Conservation (phyloP, 1,284 basidiomycete species). For the Rhodofomes roseus region DNA sequence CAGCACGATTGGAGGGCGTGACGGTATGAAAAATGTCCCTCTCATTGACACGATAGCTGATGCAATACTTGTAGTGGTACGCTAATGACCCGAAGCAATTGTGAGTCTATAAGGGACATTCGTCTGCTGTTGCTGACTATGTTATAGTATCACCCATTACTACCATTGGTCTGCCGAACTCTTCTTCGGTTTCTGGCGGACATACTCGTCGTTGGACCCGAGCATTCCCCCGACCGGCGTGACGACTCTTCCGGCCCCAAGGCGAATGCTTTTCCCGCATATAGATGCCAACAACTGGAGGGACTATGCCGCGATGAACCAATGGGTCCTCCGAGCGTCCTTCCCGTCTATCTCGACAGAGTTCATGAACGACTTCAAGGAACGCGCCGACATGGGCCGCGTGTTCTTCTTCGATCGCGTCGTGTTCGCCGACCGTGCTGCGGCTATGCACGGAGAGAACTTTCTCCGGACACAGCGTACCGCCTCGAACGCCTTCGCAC, state of each 20-base stretch:
- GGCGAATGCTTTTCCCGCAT: conserved; percentile 73
- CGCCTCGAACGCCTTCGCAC: conserved; percentile 67
- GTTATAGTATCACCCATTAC: conserved; percentile 66
- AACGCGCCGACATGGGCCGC: conserved; percentile 65
- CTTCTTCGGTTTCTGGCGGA: conserved; percentile 85
- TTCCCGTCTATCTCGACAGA: conserved; percentile 77
- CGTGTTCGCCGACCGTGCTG: conserved; percentile 78
- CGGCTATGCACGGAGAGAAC: conserved; percentile 70
- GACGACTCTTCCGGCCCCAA: conserved; percentile 66
- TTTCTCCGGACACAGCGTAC: conserved; percentile 71
- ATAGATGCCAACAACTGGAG: conserved; percentile 77
- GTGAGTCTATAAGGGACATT: conserved; percentile 38
- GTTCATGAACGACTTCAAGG: conserved; percentile 77
- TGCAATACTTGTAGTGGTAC: conserved; percentile 47
- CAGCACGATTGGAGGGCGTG: conserved; percentile 61
- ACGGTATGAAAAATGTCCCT: conserved; percentile 42
- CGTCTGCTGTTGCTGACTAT: conserved; percentile 1
- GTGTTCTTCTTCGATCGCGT: conserved; percentile 82
- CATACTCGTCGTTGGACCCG: conserved; percentile 78
- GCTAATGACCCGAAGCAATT: conserved; percentile 84
- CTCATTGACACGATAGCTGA: background rate
- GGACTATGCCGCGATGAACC: conserved; percentile 82
- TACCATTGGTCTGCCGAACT: conserved; percentile 88
- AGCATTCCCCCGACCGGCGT: conserved; percentile 60
- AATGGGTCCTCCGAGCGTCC: conserved; percentile 70